These are phyloP conservation scores for Pestalotiopsis sp. DNA, from an alignment of 2,329 filamentous ascomycete genomes.

Conservation along the genomic window DNA sequence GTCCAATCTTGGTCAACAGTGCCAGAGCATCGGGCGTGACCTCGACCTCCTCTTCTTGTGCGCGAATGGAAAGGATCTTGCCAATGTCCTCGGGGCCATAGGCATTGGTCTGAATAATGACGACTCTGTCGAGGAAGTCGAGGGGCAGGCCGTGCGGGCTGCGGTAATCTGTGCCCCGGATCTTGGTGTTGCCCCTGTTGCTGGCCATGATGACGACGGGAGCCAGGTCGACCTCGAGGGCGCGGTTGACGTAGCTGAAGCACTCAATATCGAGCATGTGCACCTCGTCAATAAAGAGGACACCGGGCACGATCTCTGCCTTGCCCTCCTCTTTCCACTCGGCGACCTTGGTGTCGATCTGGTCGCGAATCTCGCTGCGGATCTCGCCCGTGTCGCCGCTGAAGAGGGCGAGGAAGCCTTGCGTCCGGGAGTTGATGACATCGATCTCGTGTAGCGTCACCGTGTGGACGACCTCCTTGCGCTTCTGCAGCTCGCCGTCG, in stretches of 20 bases:
- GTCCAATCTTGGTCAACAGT: constrained; percentile 91
- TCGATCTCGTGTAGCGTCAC: constrained; percentile 98
- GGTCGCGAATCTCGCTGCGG: constrained; percentile 92
- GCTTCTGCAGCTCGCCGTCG: constrained; percentile 95
- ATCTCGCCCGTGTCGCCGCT: constrained; percentile 98
- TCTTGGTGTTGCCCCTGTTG: constrained; percentile 89
- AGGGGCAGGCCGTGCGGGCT: constrained; percentile 92
- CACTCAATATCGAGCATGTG: constrained; percentile 99
- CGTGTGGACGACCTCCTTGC: constrained; percentile 95
- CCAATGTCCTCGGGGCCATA: constrained; percentile 85
- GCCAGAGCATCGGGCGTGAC: constrained; percentile 87
- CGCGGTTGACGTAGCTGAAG: constrained; percentile 98
- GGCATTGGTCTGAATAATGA: constrained; percentile 91
- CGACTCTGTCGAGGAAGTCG: constrained; percentile 93
- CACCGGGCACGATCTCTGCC: constrained; percentile 94
- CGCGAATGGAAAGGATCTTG: constrained; percentile 89
- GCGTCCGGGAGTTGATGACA: constrained; percentile 98
- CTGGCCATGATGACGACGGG: constrained; percentile 99
- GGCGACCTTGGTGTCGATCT: constrained; percentile 98
- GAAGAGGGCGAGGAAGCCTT: constrained; percentile 96
- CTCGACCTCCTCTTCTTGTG: constrained; percentile 95
- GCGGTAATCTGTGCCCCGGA: constrained; percentile 90
- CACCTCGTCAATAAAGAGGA: constrained; percentile 97
- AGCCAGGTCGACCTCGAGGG: constrained; percentile 90
- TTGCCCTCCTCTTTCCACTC: constrained; percentile 99